Percentiles rank a stretch among this genome's conserved stretches.
Evolutionary conservation across 345 rosid genomes (phyloP).

Genomic region (Schrenkiella parvula): DNA sequence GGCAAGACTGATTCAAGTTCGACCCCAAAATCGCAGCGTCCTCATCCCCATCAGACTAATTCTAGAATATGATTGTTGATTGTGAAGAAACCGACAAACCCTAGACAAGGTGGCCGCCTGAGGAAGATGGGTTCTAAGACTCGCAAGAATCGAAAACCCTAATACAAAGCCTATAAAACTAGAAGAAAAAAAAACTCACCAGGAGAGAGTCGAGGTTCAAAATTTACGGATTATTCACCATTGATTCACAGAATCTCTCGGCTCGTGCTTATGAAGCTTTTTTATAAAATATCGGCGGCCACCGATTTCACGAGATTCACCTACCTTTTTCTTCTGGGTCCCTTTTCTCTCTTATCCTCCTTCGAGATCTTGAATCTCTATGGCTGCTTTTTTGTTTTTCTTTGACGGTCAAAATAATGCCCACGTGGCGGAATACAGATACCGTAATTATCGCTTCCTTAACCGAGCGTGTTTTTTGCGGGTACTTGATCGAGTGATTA

Average conservation of each 20-base stretch:
- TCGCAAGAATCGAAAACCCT: neutral
- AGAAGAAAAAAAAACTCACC: neutral
- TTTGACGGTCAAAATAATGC: neutral
- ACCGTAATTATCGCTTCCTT: neutral
- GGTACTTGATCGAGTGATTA: neutral
- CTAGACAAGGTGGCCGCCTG: neutral
- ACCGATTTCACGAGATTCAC: slow-evolving; percentile 17
- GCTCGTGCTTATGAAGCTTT: neutral
- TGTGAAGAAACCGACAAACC: neutral
- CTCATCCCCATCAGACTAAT: neutral
- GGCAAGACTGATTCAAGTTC: neutral
- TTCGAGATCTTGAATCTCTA: neutral
- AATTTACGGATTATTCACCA: neutral
- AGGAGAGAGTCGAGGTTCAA: slow-evolving; percentile 9
- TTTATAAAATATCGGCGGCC: neutral
- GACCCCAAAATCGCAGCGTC: neutral
- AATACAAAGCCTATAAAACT: neutral
- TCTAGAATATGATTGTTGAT: neutral
- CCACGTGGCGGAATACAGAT: neutral
- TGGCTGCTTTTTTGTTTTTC: neutral
- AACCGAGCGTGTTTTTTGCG: neutral
- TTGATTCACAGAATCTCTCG: neutral
- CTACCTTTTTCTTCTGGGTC: neutral
- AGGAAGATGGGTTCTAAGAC: neutral
- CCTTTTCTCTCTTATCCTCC: neutral